phyloP scores from a whole-genome alignment of 78 protist genomes.

The Monosiga brevicollis region DNA sequence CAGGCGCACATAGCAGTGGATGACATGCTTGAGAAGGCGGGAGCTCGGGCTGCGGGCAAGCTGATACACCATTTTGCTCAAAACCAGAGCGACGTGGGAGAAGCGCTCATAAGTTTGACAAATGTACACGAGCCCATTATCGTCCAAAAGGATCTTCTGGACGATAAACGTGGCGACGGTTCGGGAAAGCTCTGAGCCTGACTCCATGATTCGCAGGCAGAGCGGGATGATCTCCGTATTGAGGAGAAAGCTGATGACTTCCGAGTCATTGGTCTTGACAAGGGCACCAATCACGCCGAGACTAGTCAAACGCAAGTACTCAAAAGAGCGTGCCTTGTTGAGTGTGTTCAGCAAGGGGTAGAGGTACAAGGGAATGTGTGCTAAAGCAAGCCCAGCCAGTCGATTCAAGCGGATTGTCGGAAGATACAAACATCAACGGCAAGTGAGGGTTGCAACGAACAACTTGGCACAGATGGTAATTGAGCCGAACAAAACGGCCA shows the following conservation, averaged over 20 bases:
- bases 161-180: conserved; percentile 98
- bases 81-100: conserved; percentile 52
- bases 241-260: conserved; percentile 88
- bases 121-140: conserved; percentile 78
- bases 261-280: conserved; percentile 88
- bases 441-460: no score
- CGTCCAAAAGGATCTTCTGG: conserved; percentile 92
- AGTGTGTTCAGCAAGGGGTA: conserved; percentile 96
- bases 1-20: conserved; percentile 92
- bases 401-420: neutral
- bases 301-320: conserved; percentile 92
- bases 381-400: conserved; percentile 10
- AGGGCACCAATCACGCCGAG: conserved; percentile 99
- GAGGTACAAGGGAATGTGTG: conserved; percentile 95
- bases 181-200: conserved; percentile 84
- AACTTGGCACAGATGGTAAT: no score
- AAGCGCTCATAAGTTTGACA: conserved; percentile 81
- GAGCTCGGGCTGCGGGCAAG: conserved; percentile 57
- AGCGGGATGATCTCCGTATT: conserved; percentile 96
- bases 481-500: no score
- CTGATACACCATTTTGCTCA: conserved; percentile 26
- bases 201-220: conserved; percentile 97
- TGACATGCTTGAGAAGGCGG: conserved; percentile 87
- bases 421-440: no score
- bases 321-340: conserved; percentile 84